phyloP scores from a whole-genome alignment of 768 basidiomycete species.

The Tricholoma terreum region DNA sequence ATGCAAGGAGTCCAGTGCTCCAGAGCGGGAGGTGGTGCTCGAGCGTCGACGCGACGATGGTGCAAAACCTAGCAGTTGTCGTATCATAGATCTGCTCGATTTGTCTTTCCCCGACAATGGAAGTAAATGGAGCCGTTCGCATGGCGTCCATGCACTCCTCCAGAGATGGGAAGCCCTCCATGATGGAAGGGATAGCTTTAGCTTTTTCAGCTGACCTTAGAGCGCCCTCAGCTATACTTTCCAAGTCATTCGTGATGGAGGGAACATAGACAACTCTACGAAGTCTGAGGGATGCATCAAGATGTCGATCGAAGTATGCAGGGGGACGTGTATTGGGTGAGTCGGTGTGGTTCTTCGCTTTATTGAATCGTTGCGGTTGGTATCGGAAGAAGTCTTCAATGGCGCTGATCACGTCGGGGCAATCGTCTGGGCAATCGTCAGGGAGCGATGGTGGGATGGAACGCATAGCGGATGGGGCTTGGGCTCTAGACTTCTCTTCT shows the following conservation, averaged over 20 bases:
- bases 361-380: not conserved
- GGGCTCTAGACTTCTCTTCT: no score
- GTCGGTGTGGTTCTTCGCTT: not conserved
- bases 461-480: no score
- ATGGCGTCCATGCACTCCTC: not conserved
- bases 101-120: not conserved
- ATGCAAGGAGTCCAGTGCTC: not conserved
- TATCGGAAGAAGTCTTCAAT: conserved; percentile 2
- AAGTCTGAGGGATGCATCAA: conserved; percentile 5
- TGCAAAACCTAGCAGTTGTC: not conserved
- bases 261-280: conserved; percentile 3
- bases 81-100: not conserved
- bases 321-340: not conserved
- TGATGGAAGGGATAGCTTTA: not conserved
- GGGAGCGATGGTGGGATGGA: no score
- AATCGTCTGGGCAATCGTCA: not conserved
- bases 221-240: conserved; percentile 1
- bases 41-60: conserved; percentile 6
- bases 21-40: not conserved
- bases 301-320: conserved; percentile 8
- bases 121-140: no score
- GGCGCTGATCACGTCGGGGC: no score
- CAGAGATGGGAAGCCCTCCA: no score
- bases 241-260: not conserved
- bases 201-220: not conserved